Conservation (phyloP, 371 early-diverging fungal species). For the Mucor plumbeus region DNA sequence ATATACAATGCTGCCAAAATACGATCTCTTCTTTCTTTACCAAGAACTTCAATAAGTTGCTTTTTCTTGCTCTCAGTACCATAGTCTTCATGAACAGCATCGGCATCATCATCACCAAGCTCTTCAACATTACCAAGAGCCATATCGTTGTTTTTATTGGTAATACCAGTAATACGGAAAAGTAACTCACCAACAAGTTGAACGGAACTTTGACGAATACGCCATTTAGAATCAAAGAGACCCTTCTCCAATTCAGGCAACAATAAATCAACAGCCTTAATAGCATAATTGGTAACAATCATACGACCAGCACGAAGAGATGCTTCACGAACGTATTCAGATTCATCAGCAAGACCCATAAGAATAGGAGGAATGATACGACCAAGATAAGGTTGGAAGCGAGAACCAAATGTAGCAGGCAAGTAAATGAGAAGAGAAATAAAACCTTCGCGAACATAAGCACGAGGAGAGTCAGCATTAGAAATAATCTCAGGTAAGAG, state of each 20-base stretch:
- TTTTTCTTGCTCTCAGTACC: slow-evolving; percentile 74
- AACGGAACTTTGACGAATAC: slow-evolving; percentile 93
- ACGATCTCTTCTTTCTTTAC: slow-evolving; percentile 83
- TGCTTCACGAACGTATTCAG: slow-evolving; percentile 93
- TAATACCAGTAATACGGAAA: slow-evolving; percentile 89
- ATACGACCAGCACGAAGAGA: slow-evolving; percentile 92
- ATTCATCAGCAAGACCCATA: slow-evolving; percentile 94
- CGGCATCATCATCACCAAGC: slow-evolving; percentile 63
- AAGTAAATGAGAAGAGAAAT: slow-evolving; percentile 93
- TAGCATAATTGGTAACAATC: slow-evolving; percentile 90
- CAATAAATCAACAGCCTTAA: slow-evolving; percentile 85
- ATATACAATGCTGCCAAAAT: slow-evolving; percentile 95
- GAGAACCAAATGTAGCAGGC: slow-evolving; percentile 91
- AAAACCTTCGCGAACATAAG: slow-evolving; percentile 95
- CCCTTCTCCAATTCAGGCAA: slow-evolving; percentile 92
- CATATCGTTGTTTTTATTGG: slow-evolving; percentile 57
- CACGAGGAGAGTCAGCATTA: slow-evolving; percentile 75
- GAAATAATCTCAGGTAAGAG: slow-evolving; percentile 90
- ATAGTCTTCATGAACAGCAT: slow-evolving; percentile 54
- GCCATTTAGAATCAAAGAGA: slow-evolving; percentile 91
- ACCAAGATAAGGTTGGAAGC: slow-evolving; percentile 90
- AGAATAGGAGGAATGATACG: slow-evolving; percentile 88
- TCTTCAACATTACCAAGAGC: slow-evolving; percentile 51
- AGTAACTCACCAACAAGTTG: slow-evolving; percentile 96
- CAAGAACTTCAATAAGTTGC: slow-evolving; percentile 82